Percentiles rank a stretch among this genome's conserved stretches.
phyloP scores from a whole-genome alignment of 1,139 yeast genomes.

The Magnusiomyces paraingens region DNA sequence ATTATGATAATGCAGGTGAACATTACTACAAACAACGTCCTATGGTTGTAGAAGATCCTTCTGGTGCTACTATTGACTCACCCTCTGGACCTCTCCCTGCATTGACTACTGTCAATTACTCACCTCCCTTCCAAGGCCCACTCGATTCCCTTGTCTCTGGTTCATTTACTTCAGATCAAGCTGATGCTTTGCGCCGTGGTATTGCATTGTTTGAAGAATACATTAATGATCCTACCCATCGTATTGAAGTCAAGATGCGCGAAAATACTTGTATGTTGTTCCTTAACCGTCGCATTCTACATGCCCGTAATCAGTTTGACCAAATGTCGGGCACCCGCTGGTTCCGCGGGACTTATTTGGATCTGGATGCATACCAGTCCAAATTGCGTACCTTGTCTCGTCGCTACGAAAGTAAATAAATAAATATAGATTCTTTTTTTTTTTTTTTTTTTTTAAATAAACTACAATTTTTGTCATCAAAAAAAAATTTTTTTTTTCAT shows the following conservation, averaged over 20 bases:
- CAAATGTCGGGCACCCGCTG: constrained; percentile 53
- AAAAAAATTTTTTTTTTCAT: too few species aligned
- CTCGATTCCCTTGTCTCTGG: constrained; percentile 40
- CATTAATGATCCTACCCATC: constrained; percentile 51
- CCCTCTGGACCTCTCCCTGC: constrained; percentile 30
- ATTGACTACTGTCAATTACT: constrained; percentile 60
- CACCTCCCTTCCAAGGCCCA: constrained; percentile 87
- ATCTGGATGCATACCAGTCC: constrained; percentile 67
- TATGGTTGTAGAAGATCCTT: constrained; percentile 53
- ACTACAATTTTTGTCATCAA: too few species aligned
- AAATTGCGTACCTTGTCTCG: constrained; percentile 31
- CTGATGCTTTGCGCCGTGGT: constrained; percentile 56
- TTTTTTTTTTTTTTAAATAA: not conserved
- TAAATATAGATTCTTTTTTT: not conserved
- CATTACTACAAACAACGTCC: constrained; percentile 63
- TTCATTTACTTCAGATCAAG: constrained; percentile 22
- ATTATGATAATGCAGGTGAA: constrained; percentile 59
- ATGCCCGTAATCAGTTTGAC: constrained; percentile 59
- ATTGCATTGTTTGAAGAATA: constrained; percentile 52
- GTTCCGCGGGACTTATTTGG: constrained; percentile 75
- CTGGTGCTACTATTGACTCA: constrained; percentile 25
- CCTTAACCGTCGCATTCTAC: constrained; percentile 67
- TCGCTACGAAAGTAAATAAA: too few species aligned
- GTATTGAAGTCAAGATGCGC: constrained; percentile 48
- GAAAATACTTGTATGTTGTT: constrained; percentile 66